These are phyloP conservation scores for Pseudonitzschia pungens DNA, from an alignment of 108 stramenopile genomes.

Conservation along the genomic window DNA sequence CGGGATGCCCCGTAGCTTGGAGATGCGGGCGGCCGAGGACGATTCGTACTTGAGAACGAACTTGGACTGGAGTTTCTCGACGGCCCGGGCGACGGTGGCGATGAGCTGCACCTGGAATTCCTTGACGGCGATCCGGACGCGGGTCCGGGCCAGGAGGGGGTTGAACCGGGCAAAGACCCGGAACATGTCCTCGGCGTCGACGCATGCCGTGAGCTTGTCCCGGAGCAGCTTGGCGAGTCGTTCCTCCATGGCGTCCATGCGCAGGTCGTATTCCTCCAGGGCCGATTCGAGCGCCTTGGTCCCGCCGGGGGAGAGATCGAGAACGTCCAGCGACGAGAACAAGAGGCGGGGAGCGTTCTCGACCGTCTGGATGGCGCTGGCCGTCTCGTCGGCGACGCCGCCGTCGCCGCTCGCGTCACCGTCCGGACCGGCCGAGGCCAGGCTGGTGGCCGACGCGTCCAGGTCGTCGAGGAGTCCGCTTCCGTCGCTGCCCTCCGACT, in stretches of 20 bases:
- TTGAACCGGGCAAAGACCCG: conserved; percentile 93
- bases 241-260: conserved; percentile 87
- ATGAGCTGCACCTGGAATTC: conserved; percentile 95
- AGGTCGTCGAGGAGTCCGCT: conserved; percentile 13
- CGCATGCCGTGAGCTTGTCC: conserved; percentile 75
- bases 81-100: conserved; percentile 85
- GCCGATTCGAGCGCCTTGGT: conserved; percentile 61
- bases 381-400: conserved; percentile 14
- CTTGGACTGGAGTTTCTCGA: conserved; percentile 90
- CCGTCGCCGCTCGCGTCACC: not conserved
- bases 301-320: conserved; percentile 74
- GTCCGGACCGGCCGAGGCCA: no score
- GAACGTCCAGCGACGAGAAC: conserved; percentile 62
- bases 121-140: conserved; percentile 91
- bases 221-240: conserved; percentile 73
- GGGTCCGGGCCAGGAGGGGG: conserved; percentile 88
- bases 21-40: conserved; percentile 64
- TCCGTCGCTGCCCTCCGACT: conserved; percentile 36
- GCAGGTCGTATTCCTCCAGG: conserved; percentile 78
- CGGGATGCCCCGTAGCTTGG: conserved; percentile 91
- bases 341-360: conserved; percentile 69
- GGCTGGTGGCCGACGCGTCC: not conserved
- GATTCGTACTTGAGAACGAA: conserved; percentile 91
- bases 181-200: conserved; percentile 98
- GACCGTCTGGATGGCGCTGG: conserved; percentile 64